These are phyloP conservation scores for Microbotryum intermedium DNA, from an alignment of 1,284 basidiomycete species.

Conservation along the genomic window DNA sequence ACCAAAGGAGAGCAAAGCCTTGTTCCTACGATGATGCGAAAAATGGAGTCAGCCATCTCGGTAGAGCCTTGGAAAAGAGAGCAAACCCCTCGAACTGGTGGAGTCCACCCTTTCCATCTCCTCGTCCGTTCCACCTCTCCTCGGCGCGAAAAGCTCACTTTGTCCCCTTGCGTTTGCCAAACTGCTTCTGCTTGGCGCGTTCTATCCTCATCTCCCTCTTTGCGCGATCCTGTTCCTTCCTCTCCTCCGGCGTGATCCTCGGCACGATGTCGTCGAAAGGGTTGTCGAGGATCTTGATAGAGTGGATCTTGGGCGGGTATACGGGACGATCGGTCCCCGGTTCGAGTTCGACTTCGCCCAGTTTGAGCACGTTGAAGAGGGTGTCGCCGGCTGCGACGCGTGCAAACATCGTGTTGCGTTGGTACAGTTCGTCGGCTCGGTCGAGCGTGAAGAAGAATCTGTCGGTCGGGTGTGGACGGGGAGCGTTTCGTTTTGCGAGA, in stretches of 20 bases:
- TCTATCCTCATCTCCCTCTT: slow-evolving; percentile 64
- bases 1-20: slow-evolving; percentile 77
- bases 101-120: not conserved
- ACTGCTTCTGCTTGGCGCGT: slow-evolving; percentile 53
- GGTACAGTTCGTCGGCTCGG: slow-evolving; percentile 65
- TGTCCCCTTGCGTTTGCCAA: slow-evolving; percentile 53
- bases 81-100: not conserved
- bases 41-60: not conserved
- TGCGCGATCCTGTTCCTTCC: slow-evolving; percentile 68
- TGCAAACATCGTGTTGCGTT: slow-evolving; percentile 36
- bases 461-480: slow-evolving; percentile 54
- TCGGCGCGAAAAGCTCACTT: slow-evolving; percentile 51
- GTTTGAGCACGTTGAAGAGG: slow-evolving; percentile 45
- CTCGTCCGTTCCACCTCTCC: slow-evolving; percentile 10
- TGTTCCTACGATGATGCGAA: slow-evolving; percentile 52
- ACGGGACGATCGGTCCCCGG: slow-evolving; percentile 53
- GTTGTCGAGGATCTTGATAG: slow-evolving; percentile 54
- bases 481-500: not conserved
- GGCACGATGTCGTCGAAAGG: slow-evolving; percentile 92
- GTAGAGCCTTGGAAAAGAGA: too few species aligned
- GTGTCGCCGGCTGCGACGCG: slow-evolving; percentile 35
- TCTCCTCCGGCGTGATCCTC: slow-evolving; percentile 89
- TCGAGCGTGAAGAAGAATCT: slow-evolving; percentile 80
- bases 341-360: slow-evolving; percentile 79
- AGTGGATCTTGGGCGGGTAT: slow-evolving; percentile 81